Percentiles rank a stretch among this genome's conserved stretches.
Evolutionary conservation across 208 protist genomes (phyloP).

Genomic region (Herpetomonas tarakana): DNA sequence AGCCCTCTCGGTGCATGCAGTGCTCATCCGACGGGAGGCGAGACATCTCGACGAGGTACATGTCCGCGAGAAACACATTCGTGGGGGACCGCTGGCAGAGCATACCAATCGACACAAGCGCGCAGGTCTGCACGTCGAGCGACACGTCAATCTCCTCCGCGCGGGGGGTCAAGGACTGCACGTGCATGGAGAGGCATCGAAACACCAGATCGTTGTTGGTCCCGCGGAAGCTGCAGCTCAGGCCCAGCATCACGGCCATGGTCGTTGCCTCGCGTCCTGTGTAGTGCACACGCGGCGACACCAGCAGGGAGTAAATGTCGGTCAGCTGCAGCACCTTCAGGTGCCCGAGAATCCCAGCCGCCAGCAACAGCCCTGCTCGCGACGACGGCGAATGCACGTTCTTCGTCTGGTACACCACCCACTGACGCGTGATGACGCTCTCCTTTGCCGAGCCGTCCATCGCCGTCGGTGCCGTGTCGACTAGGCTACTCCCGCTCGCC

Average conservation of each 20-base stretch:
- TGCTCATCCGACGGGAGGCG: slow-evolving; percentile 86
- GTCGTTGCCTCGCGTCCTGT: slow-evolving; percentile 68
- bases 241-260: slow-evolving; percentile 79
- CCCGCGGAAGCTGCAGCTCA: slow-evolving; percentile 85
- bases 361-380: slow-evolving; percentile 68
- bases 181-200: slow-evolving; percentile 83
- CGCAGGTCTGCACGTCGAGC: slow-evolving; percentile 77
- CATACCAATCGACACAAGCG: slow-evolving; percentile 73
- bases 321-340: slow-evolving; percentile 78
- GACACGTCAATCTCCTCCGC: slow-evolving; percentile 85
- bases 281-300: slow-evolving; percentile 57
- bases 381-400: slow-evolving; percentile 51
- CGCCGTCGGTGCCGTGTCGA: not conserved
- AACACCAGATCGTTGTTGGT: slow-evolving; percentile 77
- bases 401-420: slow-evolving; percentile 87
- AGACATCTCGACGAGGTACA: slow-evolving; percentile 81
- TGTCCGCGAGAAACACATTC: slow-evolving; percentile 75
- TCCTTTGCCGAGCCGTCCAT: slow-evolving; percentile 12
- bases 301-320: slow-evolving; percentile 84
- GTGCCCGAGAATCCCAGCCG: slow-evolving; percentile 74
- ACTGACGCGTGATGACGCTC: slow-evolving; percentile 63
- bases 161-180: slow-evolving; percentile 76
- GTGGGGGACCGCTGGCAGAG: slow-evolving; percentile 56
- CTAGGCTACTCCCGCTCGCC: not conserved
- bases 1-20: slow-evolving; percentile 75